Evolutionary conservation across 345 rosid species (phyloP).

Genomic region (Rhodomyrtus tomentosa): DNA sequence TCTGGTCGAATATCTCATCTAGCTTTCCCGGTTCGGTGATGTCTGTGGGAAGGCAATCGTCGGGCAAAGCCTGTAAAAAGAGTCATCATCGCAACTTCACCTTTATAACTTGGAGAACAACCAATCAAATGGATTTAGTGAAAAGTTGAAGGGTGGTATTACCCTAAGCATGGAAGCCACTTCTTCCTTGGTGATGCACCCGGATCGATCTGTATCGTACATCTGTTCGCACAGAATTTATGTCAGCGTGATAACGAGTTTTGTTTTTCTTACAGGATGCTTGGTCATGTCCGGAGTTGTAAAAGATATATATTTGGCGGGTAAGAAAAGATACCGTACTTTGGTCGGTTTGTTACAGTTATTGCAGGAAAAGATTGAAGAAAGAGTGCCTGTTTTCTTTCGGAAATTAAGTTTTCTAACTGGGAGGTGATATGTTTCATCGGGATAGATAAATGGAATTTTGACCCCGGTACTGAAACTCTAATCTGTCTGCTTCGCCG

Average conservation of each 20-base stretch:
- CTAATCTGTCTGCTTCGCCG: neutral
- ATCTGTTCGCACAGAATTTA: slow-evolving; percentile 17
- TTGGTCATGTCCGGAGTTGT: neutral
- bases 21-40: slow-evolving; percentile 49
- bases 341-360: neutral
- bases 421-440: neutral
- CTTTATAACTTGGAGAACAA: neutral
- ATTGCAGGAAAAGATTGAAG: neutral
- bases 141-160: neutral
- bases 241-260: neutral
- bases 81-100: neutral
- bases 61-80: slow-evolving; percentile 44
- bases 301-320: neutral
- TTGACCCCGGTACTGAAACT: neutral
- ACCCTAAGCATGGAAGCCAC: slow-evolving; percentile 58
- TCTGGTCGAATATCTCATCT: slow-evolving; percentile 52
- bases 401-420: neutral
- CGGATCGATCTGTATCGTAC: slow-evolving; percentile 59
- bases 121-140: neutral
- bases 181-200: slow-evolving; percentile 64
- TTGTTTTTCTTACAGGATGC: neutral
- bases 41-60: slow-evolving; percentile 52
- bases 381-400: neutral
- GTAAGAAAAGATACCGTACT: neutral
- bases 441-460: neutral